Base-by-base conservation (phyloP, 208 protist species). In the Herpetomonas samuelpessoai region DNA sequence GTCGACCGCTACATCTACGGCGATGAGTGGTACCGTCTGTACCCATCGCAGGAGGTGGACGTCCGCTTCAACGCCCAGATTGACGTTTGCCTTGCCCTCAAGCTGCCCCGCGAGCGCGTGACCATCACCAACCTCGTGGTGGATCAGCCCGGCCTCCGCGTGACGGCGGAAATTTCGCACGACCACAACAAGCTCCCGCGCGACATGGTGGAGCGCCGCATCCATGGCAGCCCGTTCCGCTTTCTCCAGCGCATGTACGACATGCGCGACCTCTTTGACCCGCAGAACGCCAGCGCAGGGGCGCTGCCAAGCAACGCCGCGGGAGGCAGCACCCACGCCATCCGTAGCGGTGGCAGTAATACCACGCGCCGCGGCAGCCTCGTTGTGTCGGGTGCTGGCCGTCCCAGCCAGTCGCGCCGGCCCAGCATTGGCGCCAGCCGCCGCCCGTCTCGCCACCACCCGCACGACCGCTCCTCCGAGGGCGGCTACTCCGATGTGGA, bases 1-100 rank as follows among this genome's bases (percentile, higher is more conserved):
- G 49, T 91, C 24, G 81, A 88, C 59, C 88, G 85, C 67, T 86
- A 91, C 68, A 71, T 94, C 49, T 87, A 76, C 50, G 88, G 88
- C 7, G 77, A 79, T 50, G 84, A 88, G 61, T 94, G 88, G 84
- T 2, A 30, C 21, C 68, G 73, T 39, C 21, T 91, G 24, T 90
- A 83, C 68, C 88, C 88, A 10, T 52, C 51, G 21, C 77, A 77
- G 38, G 79, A 87, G 61, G 58, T 31, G 19, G 77, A 94, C 24
- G 45, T 91, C 10, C 83, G 83, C 31, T 86, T 83, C 62, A 83
- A 77, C 66, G 88, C 84, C 38, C 68, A 86, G 56, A 76, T 91
- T 41, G 88, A 94, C 53, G 61, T 86, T n/a, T 88, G 81, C 70
- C 65, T 91, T 29, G 75, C 81, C 0, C 69, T 89, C 41, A 83